Base-by-base conservation (phyloP, 148 eudicot genomes). In the Polygonum maritimum region DNA sequence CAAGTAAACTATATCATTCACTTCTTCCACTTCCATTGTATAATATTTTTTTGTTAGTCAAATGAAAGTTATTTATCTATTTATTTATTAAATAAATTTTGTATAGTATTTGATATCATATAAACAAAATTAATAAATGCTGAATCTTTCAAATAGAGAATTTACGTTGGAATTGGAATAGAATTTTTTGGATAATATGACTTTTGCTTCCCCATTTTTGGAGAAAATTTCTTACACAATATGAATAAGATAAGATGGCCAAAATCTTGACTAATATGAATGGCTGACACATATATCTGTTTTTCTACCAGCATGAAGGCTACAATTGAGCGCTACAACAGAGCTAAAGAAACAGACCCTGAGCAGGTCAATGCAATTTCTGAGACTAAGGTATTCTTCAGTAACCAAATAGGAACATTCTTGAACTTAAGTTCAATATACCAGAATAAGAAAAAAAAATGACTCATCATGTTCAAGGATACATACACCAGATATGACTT, bases 281-380 rank as follows among this genome's bases (percentile, higher is more conserved):
- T 51, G 57, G 57, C 57, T 51, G 57, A 51, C 57, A 51, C 57
- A 4, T 26, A 26, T 26, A 26, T 16, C 7, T 51, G 16, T 22
- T 63, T 15, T 3, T 51, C 63, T 26, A 77, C 77, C 86, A 83
- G 86, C 77, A 80, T 83, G 83, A 81, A 69, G 69, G 76, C 83
- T 21, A 78, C 80, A 19, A 80, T 78, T 76, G 83, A 80, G 48
- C 86, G 81, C 77, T 78, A 83, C 41, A 80, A 69, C 71, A 83
- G 80, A 69, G 79, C 77, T 1, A 80, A 73, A 73, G 83, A 80
- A 70, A 83, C 80, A 14, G 77, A 83, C 18, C 80, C 57, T 76
- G 81, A 78, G 80, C 33, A 73, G 48, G 65, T 47, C 48, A 80
- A 72, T 67, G 79, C 79, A 72, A 80, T 62, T 12, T 49, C 38